Evolutionary conservation across 805 yeast species (phyloP), one percentile per base, ranked within the genome.

Genomic region (Priceomyces melissophilus): DNA sequence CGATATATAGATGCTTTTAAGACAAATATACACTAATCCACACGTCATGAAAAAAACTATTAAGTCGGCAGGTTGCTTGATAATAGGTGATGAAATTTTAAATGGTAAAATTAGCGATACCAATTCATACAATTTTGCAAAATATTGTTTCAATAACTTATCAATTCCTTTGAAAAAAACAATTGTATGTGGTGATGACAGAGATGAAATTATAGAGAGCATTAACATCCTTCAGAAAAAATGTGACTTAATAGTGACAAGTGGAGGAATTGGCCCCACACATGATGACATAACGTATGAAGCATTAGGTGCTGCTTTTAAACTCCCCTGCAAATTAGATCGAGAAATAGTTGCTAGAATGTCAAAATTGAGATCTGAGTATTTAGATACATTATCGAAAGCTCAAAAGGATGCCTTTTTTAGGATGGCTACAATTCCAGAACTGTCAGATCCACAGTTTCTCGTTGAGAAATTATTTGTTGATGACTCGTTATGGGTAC

Each of bases 251-350:
- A 73, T 85, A 6, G 76, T 85, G 15, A 86, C 95, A 1, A 73
- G 84, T 40, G 84, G 87, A 26, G 82, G 73, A 1, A 86, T 88
- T 43, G 96, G 96, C 0, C 86, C 95, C 3, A 88, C 96, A 0
- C 95, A 87, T 52, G 96, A 88, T 56, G 96, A 88, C 57, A 83
- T 88, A 45, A 87, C 96, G 0, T 88, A 88, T 58, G 79, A 78
- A 39, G 71, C 86, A 1, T 58, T 88, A n/a, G 87, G 91, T 1
- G 74, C 73, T 48, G 84, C 85, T 6, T 87, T 71, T 47, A 60
- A 60, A 1, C 54, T 84, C 6, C 73, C 74, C 0, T 59, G 80
- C 43, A 60, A 57, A 33, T 55, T 82, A 12, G 82, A 88, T 57
- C 52, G 61, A 16, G 80, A 72, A 25, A 80, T 87, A 2, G 83